Percentiles rank a stretch among this genome's conserved stretches.
Conservation (phyloP, 2,329 filamentous ascomycete genomes). For the Diaporthe vexans region DNA sequence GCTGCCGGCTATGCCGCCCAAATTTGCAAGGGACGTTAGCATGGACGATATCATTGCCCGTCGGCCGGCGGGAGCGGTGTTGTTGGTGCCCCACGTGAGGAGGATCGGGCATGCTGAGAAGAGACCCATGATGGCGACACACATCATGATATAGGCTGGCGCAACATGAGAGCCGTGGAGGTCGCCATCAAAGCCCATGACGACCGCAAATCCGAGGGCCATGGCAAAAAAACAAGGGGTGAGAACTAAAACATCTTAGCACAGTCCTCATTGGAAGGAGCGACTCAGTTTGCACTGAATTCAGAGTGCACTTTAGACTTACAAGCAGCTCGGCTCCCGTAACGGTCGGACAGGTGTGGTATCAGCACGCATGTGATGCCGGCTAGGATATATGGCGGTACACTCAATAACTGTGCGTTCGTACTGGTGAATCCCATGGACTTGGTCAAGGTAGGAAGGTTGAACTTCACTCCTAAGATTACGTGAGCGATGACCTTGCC, state of each 20-base stretch:
- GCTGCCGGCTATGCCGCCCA: conserved; percentile 28
- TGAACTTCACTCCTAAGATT: conserved; percentile 12
- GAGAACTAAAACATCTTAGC: not conserved
- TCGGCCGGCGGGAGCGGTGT: conserved; percentile 25
- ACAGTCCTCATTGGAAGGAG: not conserved
- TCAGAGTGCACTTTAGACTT: not conserved
- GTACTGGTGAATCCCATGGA: conserved; percentile 33
- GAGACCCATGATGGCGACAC: not conserved
- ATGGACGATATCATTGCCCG: conserved; percentile 5
- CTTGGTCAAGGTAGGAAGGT: conserved; percentile 18
- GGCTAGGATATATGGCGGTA: conserved; percentile 23
- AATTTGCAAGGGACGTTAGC: conserved; percentile 3
- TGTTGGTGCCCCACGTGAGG: conserved; percentile 20
- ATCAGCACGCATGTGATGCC: not conserved
- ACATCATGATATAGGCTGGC: conserved; percentile 14
- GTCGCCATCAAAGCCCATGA: conserved; percentile 4
- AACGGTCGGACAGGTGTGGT: conserved; percentile 13
- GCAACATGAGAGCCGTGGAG: conserved; percentile 8
- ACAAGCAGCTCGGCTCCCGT: not conserved
- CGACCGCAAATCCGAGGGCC: conserved; percentile 8
- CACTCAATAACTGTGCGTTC: conserved; percentile 24
- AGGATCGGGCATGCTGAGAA: not conserved
- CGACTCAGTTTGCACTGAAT: not conserved
- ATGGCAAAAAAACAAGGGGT: conserved; percentile 8
- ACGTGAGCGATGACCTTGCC: not conserved